These are phyloP conservation scores for Mycotypha africana DNA, from an alignment of 371 early-diverging fungal species.

Conservation along the genomic window DNA sequence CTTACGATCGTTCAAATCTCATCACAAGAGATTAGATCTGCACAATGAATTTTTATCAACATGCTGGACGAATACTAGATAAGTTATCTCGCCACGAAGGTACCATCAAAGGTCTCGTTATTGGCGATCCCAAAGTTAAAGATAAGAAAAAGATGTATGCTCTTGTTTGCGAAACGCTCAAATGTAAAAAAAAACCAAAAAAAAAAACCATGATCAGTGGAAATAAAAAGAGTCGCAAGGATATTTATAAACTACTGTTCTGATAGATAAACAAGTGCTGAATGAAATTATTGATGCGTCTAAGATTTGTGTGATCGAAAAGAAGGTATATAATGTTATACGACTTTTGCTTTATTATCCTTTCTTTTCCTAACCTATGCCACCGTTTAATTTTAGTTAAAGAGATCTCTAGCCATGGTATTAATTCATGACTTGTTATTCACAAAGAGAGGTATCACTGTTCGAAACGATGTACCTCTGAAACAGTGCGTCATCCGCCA, in stretches of 20 bases:
- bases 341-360: neutral
- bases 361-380: no score
- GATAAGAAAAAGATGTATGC: conserved; percentile 89
- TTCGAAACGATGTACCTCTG: conserved; percentile 51
- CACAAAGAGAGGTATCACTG: conserved; percentile 67
- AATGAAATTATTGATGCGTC: conserved; percentile 52
- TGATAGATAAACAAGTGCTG: conserved; percentile 49
- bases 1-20: neutral
- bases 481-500: conserved; percentile 66
- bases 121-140: conserved; percentile 65
- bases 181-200: conserved; percentile 53
- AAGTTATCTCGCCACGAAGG: conserved; percentile 68
- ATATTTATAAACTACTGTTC: no score
- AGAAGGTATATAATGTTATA: conserved; percentile 34
- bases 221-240: no score
- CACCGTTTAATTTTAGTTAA: conserved; percentile 22
- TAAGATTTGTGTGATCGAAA: conserved; percentile 40
- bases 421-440: conserved; percentile 84
- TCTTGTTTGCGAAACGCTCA: conserved; percentile 88
- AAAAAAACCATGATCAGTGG: no score
- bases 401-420: conserved; percentile 50
- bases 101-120: conserved; percentile 75
- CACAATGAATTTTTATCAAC: conserved; percentile 69
- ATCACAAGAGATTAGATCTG: neutral
- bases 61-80: conserved; percentile 70